A percentile compares a stretch with the other conserved stretches of the same genome.
These are phyloP conservation scores for Ophiostoma montium DNA, from an alignment of 2,329 filamentous ascomycete species.

Conservation along the genomic window DNA sequence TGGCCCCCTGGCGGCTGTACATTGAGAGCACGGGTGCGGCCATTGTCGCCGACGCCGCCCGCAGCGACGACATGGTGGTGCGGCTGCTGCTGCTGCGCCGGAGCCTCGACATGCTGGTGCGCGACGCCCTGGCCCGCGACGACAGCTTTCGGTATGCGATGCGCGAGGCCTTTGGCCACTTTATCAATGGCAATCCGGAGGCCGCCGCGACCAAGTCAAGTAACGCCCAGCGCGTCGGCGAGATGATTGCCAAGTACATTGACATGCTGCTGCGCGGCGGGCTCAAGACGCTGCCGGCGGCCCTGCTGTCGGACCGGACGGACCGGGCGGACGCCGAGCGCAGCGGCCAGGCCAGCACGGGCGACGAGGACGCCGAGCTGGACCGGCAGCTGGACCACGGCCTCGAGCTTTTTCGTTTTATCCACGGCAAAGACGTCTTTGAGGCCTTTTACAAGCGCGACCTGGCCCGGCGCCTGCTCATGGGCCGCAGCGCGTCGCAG, in stretches of 20 bases:
- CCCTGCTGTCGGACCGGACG: constrained; percentile 47
- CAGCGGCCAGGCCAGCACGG: constrained; percentile 50
- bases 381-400: constrained; percentile 86
- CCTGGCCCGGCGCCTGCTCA: constrained; percentile 73
- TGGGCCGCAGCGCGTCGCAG: constrained; percentile 84
- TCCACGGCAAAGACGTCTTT: constrained; percentile 94
- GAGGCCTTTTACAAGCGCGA: constrained; percentile 99
- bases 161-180: constrained; percentile 71
- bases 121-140: constrained; percentile 62
- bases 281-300: constrained; percentile 64
- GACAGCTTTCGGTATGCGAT: constrained; percentile 65
- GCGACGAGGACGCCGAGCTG: constrained; percentile 83
- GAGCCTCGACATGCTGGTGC: constrained; percentile 62
- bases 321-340: constrained; percentile 44
- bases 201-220: constrained; percentile 38
- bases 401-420: constrained; percentile 88
- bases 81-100: constrained; percentile 69
- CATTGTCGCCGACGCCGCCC: constrained; percentile 69
- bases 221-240: constrained; percentile 80
- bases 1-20: constrained; percentile 61
- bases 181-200: constrained; percentile 77
- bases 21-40: constrained; percentile 59
- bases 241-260: constrained; percentile 98
- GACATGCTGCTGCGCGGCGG: constrained; percentile 80
- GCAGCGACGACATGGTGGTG: constrained; percentile 74